Percentiles rank a stretch among this genome's conserved stretches.
Conservation (phyloP, 2,329 filamentous ascomycete genomes). For the Calonectria leucothoes region DNA sequence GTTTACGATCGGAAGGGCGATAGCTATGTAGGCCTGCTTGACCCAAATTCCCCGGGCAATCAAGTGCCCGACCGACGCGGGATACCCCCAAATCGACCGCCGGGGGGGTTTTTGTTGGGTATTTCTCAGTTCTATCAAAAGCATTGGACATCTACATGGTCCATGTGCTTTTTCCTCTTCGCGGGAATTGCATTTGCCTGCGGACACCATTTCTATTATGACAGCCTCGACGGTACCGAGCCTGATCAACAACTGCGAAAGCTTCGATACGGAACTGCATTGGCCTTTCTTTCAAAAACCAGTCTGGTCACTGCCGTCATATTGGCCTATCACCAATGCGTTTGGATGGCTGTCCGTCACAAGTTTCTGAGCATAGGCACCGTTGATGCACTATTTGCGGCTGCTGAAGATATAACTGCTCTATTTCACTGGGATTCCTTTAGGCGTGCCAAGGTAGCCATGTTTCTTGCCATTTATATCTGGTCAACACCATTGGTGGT, state of each 20-base stretch:
- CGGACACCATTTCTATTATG: slow-evolving; percentile 32
- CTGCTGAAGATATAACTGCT: slow-evolving; percentile 38
- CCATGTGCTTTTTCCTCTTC: slow-evolving; percentile 36
- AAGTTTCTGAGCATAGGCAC: slow-evolving; percentile 36
- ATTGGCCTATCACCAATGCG: slow-evolving; percentile 37
- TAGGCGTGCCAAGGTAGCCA: slow-evolving; percentile 38
- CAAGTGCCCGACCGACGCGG: neutral
- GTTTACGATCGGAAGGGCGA: neutral
- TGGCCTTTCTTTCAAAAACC: slow-evolving; percentile 40
- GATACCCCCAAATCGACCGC: neutral
- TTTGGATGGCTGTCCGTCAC: slow-evolving; percentile 39
- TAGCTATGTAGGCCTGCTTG: neutral
- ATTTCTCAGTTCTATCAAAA: neutral
- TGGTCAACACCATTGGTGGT: slow-evolving; percentile 40
- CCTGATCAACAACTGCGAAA: slow-evolving; percentile 33
- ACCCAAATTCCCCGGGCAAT: neutral
- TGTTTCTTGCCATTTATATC: slow-evolving; percentile 39
- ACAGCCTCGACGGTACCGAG: slow-evolving; percentile 19
- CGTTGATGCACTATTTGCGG: slow-evolving; percentile 39
- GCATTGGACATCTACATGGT: slow-evolving; percentile 28
- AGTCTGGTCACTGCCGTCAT: slow-evolving; percentile 38
- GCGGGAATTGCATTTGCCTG: slow-evolving; percentile 36
- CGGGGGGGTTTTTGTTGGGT: neutral
- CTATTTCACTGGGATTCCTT: slow-evolving; percentile 38
- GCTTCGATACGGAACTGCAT: slow-evolving; percentile 37